Evolutionary conservation across 805 yeast species (phyloP), one percentile per base, ranked within the genome.

Genomic region (Starmerella floris): DNA sequence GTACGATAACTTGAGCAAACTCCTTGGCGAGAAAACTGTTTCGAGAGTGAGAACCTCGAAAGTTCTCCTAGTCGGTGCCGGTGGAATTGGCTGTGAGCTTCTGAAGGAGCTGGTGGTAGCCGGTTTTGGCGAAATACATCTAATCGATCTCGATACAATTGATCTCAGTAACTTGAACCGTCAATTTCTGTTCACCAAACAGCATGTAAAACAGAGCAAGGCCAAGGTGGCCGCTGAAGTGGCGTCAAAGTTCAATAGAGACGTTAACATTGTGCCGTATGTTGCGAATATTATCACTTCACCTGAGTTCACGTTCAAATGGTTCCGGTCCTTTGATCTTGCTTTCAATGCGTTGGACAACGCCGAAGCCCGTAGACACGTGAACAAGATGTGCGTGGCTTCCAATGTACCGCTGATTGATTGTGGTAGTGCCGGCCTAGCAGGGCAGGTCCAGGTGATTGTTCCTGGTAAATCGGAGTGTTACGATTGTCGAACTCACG

Each of bases 1-100:
- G 11, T 50, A 50, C 44, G 43, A 49, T 8, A 45, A 38, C 15
- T 13, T 46, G 35, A 34, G 37, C 31, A 35, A 15, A 28, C 42
- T 50, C 17, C 49, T 54, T 2, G 51, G 53, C 39, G 51, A 46
- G 27, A 43, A 33, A 1, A 43, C 53, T 2, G 43, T 51, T 13
- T 21, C 35, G 4, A 21, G 36, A 2, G 43, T 54, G 16, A 51
- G 49, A 4, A 30, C 41, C 1, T 37, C 55, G 10, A 47, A 46
- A 20, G 83, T 87, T 1, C 87, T 91, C 62, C 69, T 91, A 50
- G 98, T 91, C 30, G 99, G 99, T 30, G 87, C 96, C 1, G 99
- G 99, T 59, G 99, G 98, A n/a, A 91, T 91, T 67, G 99, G 99
- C 30, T 91, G 98, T 67, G 99, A 91, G 66, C 87, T 91, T 85